Evolutionary conservation across 768 basidiomycete genomes (phyloP).

Genomic region (Pleurotus giganteus): DNA sequence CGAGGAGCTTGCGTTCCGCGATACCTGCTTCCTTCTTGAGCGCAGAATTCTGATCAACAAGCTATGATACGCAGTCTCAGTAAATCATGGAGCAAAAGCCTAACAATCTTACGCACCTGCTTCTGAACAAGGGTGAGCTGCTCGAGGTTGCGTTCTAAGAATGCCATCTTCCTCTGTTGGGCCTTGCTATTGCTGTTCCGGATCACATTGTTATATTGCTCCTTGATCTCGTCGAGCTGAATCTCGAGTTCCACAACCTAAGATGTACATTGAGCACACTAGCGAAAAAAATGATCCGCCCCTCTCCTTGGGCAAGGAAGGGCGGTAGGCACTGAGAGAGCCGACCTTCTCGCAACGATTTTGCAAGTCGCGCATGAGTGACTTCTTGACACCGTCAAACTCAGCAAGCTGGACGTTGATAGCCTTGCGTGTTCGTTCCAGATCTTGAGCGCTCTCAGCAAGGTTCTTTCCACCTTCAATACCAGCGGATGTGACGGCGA

Average conservation of each 20-base stretch:
- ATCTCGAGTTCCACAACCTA: conserved; percentile 99
- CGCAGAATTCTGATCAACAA: conserved; percentile 96
- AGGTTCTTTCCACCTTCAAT: conserved; percentile 97
- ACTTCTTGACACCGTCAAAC: conserved; percentile 98
- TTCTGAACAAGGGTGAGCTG: conserved; percentile 96
- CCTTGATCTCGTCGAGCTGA: conserved; percentile 96
- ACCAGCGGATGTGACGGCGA: conserved; percentile 94
- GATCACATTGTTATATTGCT: conserved; percentile 98
- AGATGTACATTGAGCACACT: conserved; percentile 11
- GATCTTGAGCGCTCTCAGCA: conserved; percentile 94
- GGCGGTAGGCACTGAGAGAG: background rate
- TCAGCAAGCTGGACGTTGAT: conserved; percentile 98
- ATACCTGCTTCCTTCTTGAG: conserved; percentile 98
- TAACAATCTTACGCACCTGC: conserved; percentile 57
- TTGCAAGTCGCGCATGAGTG: conserved; percentile 96
- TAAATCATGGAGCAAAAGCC: background rate
- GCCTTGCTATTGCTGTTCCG: conserved; percentile 98
- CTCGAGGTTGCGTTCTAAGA: conserved; percentile 94
- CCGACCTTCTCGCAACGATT: conserved; percentile 98
- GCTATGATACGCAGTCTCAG: conserved; percentile 40
- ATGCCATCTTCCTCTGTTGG: conserved; percentile 99
- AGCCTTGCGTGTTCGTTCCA: conserved; percentile 93
- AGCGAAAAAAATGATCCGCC: conserved; percentile 16
- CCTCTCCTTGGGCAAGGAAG: background rate
- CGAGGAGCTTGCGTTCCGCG: conserved; percentile 93